Evolutionary conservation across 2,329 filamentous ascomycete genomes (phyloP), one percentile per base, ranked within the genome.

Genomic region (Akanthomyces muscarius): DNA sequence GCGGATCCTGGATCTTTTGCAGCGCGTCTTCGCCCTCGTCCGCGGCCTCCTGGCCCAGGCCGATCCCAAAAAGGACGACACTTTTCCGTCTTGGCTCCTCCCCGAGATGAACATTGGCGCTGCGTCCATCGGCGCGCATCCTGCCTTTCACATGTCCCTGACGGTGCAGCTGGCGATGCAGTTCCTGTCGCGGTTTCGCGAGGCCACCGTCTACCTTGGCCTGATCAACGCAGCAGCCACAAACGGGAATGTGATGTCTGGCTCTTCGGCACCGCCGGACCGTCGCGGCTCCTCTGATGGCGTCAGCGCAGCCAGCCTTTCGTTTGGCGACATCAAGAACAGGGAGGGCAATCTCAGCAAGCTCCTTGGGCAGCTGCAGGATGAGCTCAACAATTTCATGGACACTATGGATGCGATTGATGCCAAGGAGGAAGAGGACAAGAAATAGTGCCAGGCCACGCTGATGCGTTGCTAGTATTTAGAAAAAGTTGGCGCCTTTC

Each of bases 161-260:
- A 77, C 76, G 3, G 71, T 78, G 36, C 75, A 78, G 64, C 68
- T 79, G n/a, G 76, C 74, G 5, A 75, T 78, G 63, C 75, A 77
- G 66, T 77, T 78, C 48, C 69, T 79, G 16, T 68, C 67, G 36
- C 71, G 74, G 36, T 72, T 78, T 28, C 71, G 75, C 41, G 66
- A 67, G 7, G 71, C 72, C n/a, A 74, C 74, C 1, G 67, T 66
- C 36, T 57, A 68, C 54, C 45, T 77, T 64, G 73, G 72, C 62
- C 60, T 69, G 33, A 64, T 64, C 2, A 38, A 33, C 1, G 33
- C 25, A 21, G 54, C 66, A 18, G 61, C 62, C 48, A 38, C 16
- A 21, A 66, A 64, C 59, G 67, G 66, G 16, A 33, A 57, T 5
- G 44, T 54, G 41, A 28, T 38, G 23, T 18, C 52, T 44, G 28